Conservation (phyloP, 192 early-diverging fungal species). For the Coemansia sp. region DNA sequence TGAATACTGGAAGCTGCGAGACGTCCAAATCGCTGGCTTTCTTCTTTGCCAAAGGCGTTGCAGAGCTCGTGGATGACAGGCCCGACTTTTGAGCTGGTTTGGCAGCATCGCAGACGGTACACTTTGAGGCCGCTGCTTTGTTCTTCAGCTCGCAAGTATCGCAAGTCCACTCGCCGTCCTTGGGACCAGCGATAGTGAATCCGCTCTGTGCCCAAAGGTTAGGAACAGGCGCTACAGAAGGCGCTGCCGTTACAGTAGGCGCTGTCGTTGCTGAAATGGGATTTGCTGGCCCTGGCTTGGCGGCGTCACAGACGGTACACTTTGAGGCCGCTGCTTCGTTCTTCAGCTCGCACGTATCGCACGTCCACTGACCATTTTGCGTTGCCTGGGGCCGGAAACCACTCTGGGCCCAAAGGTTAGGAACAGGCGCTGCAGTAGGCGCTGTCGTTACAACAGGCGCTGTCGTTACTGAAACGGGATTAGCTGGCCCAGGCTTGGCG, state of each 20-base stretch:
- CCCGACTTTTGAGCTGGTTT: conserved; percentile 16
- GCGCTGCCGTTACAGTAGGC: neutral
- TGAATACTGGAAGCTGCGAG: conserved; percentile 25
- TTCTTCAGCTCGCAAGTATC: conserved; percentile 20
- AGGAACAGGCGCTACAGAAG: neutral
- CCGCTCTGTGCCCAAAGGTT: conserved; percentile 11
- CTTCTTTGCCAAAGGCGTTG: conserved; percentile 6
- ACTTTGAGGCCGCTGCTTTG: conserved; percentile 14
- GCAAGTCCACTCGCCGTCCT: conserved; percentile 38
- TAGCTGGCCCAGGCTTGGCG: conserved; percentile 1
- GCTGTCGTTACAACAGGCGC: too few species aligned
- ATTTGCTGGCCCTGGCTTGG: conserved; percentile 7
- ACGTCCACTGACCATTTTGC: conserved; percentile 14
- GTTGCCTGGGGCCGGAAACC: neutral
- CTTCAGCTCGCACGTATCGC: conserved; percentile 15
- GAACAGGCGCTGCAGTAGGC: neutral
- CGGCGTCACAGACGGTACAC: conserved; percentile 11
- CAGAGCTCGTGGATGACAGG: neutral
- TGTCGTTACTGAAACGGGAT: too few species aligned
- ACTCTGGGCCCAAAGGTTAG: conserved; percentile 9
- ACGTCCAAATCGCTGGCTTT: conserved; percentile 18
- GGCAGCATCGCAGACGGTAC: conserved; percentile 26
- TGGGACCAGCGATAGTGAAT: conserved; percentile 2
- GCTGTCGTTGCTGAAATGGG: neutral
- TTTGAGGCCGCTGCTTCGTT: conserved; percentile 8